Base-by-base conservation (phyloP, 2,329 filamentous ascomycete genomes). In the Magnaporthales sp. region DNA sequence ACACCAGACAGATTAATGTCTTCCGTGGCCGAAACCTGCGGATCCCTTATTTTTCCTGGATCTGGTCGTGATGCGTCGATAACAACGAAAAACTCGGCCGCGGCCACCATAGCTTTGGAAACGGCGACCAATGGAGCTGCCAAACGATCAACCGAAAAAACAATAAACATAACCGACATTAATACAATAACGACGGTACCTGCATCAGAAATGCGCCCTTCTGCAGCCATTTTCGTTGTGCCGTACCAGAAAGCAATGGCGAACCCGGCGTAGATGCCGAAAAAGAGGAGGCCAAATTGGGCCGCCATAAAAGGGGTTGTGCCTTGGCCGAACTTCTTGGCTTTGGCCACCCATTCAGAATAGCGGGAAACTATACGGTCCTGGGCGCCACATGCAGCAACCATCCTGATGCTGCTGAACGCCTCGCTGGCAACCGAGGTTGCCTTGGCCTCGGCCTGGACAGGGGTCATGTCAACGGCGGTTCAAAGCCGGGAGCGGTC, bases 191-290 rank as follows among this genome's bases (percentile, higher is more conserved):
- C 76, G 65, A 89, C 81, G 9, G 81, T 83, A 58, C 84, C 81
- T 13, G 87, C 77, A 67, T 77, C 78, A 19, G 78, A 70, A 56
- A 89, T 73, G 22, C 78, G 77, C 0, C 80, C 80, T 13, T 84
- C 78, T 1, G 79, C 69, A 63, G 76, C 81, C 0, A 82, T 80
- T 70, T 81, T 83, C 7, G 19, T 22, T 62, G 83, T 81, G 3
- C 87, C 87, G 69, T 84, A 89, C 86, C 86, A 89, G 69, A 90
- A 90, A 8, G 82, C 78, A 26, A 89, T 77, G 1, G 81, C 83
- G 68, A 88, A 88, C 0, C 81, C 78, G 2, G 77, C 73, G 67
- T 82, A 85, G 0, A 84, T 73, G 3, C 79, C 80, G 65, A 87
- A 86, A 75, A 86, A 86, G n/a, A 87, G 73, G 1, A 84, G 75